These are phyloP conservation scores for Middelhovenomyces tepae DNA, from an alignment of 805 yeast species.

Conservation along the genomic window DNA sequence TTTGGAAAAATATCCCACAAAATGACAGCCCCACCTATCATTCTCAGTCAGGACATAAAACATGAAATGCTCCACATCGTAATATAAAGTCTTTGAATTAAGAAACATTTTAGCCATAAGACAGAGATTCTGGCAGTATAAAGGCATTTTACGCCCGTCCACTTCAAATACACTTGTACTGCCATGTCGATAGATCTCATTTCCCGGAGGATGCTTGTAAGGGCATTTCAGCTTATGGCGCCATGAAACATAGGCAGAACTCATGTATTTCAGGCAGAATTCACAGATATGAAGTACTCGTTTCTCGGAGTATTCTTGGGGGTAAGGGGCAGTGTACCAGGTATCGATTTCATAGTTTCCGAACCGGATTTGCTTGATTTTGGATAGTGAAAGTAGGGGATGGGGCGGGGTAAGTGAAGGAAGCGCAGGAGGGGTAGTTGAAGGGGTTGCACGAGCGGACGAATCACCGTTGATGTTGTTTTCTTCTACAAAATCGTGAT, in stretches of 20 bases:
- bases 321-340: conserved; percentile 92
- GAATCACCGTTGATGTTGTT: conserved; percentile 16
- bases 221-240: conserved; percentile 75
- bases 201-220: conserved; percentile 75
- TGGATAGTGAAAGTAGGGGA: conserved; percentile 21
- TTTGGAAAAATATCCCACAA: conserved; percentile 92
- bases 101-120: conserved; percentile 80
- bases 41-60: conserved; percentile 77
- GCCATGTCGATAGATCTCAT: conserved; percentile 76
- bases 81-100: conserved; percentile 84
- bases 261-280: conserved; percentile 71
- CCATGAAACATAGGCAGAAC: conserved; percentile 52
- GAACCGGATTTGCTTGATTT: conserved; percentile 58
- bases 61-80: conserved; percentile 91
- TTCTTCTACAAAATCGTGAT: not conserved
- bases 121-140: conserved; percentile 85
- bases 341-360: conserved; percentile 70
- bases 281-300: conserved; percentile 69
- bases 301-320: conserved; percentile 66
- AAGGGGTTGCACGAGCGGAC: conserved; percentile 6
- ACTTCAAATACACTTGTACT: conserved; percentile 74
- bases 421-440: conserved; percentile 17
- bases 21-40: conserved; percentile 50
- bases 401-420: conserved; percentile 5
- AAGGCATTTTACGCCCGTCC: conserved; percentile 77